Conservation (phyloP, 495 filamentous ascomycete genomes). For the Neurospora sp. region DNA sequence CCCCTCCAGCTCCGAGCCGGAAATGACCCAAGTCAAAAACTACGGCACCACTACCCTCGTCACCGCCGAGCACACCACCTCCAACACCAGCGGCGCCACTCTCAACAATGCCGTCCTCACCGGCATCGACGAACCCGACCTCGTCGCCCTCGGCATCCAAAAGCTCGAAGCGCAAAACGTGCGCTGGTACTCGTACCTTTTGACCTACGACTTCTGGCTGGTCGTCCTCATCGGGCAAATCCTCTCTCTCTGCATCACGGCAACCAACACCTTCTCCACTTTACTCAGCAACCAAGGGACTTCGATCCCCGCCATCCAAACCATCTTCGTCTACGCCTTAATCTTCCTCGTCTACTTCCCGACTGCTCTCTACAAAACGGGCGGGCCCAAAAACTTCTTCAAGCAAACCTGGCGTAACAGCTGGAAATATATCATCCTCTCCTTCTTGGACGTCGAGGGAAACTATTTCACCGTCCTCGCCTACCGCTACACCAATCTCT, state of each 20-base stretch:
- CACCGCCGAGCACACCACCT: conserved; percentile 8
- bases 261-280: conserved; percentile 76
- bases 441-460: conserved; percentile 88
- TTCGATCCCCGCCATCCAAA: conserved; percentile 94
- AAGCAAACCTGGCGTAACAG: conserved; percentile 55
- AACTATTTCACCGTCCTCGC: conserved; percentile 97
- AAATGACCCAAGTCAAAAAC: conserved; percentile 1
- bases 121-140: conserved; percentile 3
- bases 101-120: background rate
- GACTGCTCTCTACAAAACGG: conserved; percentile 62
- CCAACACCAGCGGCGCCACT: conserved; percentile 12
- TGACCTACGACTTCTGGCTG: conserved; percentile 78
- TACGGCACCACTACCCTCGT: conserved; percentile 7
- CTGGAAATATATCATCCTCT: conserved; percentile 91
- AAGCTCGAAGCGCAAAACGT: conserved; percentile 40
- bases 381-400: conserved; percentile 64
- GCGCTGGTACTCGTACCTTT: conserved; percentile 68
- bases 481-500: conserved; percentile 83
- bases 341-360: conserved; percentile 73
- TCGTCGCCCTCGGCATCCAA: conserved; percentile 28
- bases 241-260: conserved; percentile 78
- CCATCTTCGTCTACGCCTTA: conserved; percentile 87
- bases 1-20: conserved; percentile 6
- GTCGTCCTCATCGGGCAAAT: conserved; percentile 76
- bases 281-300: conserved; percentile 60